Conservation (phyloP, 2,329 filamentous ascomycete genomes). For the Fusarium nematophilum region DNA sequence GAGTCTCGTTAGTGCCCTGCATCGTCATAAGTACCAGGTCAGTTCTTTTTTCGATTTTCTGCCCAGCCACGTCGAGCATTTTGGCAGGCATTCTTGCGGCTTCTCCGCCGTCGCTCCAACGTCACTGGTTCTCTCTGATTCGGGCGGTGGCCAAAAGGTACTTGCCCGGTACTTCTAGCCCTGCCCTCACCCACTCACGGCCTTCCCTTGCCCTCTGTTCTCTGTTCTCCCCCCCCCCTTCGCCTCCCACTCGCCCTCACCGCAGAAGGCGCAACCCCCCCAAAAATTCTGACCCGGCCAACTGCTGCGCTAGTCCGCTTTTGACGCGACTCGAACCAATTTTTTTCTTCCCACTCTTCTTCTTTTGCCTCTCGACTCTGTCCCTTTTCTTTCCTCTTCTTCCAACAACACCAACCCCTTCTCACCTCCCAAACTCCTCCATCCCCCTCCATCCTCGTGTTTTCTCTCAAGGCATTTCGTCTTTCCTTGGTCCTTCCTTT, state of each 20-base stretch:
- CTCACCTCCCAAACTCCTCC: slow-evolving; percentile 46
- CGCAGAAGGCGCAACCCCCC: slow-evolving; percentile 42
- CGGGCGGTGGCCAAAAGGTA: slow-evolving; percentile 44
- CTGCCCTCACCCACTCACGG: slow-evolving; percentile 43
- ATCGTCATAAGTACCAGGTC: slow-evolving; percentile 32
- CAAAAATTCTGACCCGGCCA: slow-evolving; percentile 42
- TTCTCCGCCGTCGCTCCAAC: slow-evolving; percentile 20
- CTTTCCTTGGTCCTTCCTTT: slow-evolving; percentile 60
- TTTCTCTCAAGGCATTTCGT: slow-evolving; percentile 48
- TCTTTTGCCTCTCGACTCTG: slow-evolving; percentile 48
- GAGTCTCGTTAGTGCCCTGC: slow-evolving; percentile 19
- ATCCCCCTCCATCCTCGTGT: slow-evolving; percentile 46
- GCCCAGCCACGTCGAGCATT: slow-evolving; percentile 37
- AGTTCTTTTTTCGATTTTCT: slow-evolving; percentile 23
- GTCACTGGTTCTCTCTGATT: slow-evolving; percentile 30
- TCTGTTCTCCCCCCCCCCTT: slow-evolving; percentile 21
- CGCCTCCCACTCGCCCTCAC: slow-evolving; percentile 37
- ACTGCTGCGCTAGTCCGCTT: slow-evolving; percentile 47
- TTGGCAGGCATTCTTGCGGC: slow-evolving; percentile 17
- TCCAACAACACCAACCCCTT: slow-evolving; percentile 48
- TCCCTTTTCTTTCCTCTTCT: slow-evolving; percentile 48
- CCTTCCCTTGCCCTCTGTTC: slow-evolving; percentile 40
- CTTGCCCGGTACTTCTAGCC: slow-evolving; percentile 29
- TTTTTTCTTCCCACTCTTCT: slow-evolving; percentile 51
- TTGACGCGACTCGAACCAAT: slow-evolving; percentile 46